Evolutionary conservation across 1,139 yeast species (phyloP).

Genomic region (Diutina neorugosa): DNA sequence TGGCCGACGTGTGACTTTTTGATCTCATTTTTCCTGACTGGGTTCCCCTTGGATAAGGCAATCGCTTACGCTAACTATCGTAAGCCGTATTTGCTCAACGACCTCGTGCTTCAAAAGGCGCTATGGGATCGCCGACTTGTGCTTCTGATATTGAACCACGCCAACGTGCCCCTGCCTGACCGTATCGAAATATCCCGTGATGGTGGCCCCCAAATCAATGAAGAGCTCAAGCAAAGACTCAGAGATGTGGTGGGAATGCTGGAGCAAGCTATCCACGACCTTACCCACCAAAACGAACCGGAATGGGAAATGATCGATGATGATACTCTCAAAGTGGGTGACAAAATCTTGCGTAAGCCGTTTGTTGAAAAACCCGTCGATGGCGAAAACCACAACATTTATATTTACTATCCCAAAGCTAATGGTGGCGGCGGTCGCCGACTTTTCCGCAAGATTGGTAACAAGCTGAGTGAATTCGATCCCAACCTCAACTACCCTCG

Average conservation of each 20-base stretch:
- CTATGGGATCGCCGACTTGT: conserved; percentile 95
- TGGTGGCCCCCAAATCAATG: conserved; percentile 85
- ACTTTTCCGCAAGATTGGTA: conserved; percentile 89
- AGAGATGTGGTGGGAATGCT: conserved; percentile 22
- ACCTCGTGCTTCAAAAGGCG: conserved; percentile 80
- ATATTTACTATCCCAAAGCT: conserved; percentile 76
- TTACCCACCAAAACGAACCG: conserved; percentile 66
- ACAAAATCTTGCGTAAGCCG: conserved; percentile 65
- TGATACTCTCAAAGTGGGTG: conserved; percentile 79
- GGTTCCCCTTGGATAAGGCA: conserved; percentile 94
- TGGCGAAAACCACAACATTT: conserved; percentile 97
- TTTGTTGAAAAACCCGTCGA: conserved; percentile 98
- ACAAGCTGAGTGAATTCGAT: conserved; percentile 93
- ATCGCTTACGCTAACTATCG: conserved; percentile 81
- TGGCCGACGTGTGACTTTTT: conserved; percentile 99
- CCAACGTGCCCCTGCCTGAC: conserved; percentile 78
- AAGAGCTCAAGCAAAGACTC: conserved; percentile 37
- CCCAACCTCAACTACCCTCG: conserved; percentile 66
- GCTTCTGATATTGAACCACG: conserved; percentile 66
- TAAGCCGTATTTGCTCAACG: conserved; percentile 84
- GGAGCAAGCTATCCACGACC: conserved; percentile 35
- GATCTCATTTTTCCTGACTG: conserved; percentile 86
- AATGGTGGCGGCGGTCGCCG: conserved; percentile 98
- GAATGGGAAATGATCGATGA: conserved; percentile 78
- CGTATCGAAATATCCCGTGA: conserved; percentile 86